phyloP scores from a whole-genome alignment of 164 flowering plant genomes.

The Euptelea pleiosperma region DNA sequence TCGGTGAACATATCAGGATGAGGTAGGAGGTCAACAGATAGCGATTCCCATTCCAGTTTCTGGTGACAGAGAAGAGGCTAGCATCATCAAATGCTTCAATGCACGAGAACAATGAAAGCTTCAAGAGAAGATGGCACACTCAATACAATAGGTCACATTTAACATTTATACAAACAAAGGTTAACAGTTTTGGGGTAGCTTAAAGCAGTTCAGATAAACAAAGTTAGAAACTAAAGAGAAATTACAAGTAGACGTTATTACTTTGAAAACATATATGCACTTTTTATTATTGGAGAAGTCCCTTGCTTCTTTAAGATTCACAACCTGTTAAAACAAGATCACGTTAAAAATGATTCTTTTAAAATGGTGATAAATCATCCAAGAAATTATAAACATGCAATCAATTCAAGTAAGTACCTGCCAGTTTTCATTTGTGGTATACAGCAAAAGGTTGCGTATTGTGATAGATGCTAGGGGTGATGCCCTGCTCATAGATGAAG shows the following conservation, averaged over 20 bases:
- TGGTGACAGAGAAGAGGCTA: conserved; percentile 30
- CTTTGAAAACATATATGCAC: conserved; percentile 89
- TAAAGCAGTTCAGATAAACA: background rate
- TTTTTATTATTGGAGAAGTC: conserved; percentile 71
- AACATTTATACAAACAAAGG: background rate
- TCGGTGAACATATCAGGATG: conserved; percentile 98
- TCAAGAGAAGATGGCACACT: background rate
- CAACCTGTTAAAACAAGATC: conserved; percentile 52
- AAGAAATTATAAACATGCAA: background rate
- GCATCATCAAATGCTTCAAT: background rate
- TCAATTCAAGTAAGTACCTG: conserved; percentile 42
- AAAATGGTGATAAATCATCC: conserved; percentile 3
- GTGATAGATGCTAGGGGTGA: conserved; percentile 95
- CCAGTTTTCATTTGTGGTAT: conserved; percentile 92
- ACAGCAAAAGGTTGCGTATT: conserved; percentile 74
- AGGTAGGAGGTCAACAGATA: conserved; percentile 90
- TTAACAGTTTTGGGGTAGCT: background rate
- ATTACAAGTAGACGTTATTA: conserved; percentile 27
- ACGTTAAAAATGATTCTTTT: conserved; percentile 11
- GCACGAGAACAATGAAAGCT: background rate
- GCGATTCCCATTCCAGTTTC: conserved; percentile 97
- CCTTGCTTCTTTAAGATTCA: conserved; percentile 92
- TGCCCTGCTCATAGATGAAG: conserved; percentile 47
- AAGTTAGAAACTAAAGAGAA: background rate
- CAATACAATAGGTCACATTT: no score